Evolutionary conservation across 768 basidiomycete species (phyloP).

Genomic region (Leccinellum albellum): DNA sequence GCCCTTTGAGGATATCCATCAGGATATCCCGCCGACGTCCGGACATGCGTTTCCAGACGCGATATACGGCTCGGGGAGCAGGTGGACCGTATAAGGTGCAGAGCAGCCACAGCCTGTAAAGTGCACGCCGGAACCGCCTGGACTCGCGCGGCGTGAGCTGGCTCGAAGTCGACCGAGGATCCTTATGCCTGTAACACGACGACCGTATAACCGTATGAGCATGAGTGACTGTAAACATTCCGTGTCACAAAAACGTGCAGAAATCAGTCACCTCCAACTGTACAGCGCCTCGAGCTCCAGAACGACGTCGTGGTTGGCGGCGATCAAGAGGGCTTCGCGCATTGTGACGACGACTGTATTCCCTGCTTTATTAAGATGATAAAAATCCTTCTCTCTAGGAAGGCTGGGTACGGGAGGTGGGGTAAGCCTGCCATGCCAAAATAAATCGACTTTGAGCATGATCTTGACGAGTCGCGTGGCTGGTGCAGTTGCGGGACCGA

Average conservation of each 20-base stretch:
- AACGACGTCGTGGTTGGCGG: slow-evolving; percentile 12
- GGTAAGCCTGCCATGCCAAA: slow-evolving; percentile 5
- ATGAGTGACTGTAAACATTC: neutral
- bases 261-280: slow-evolving; percentile 19
- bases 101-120: slow-evolving; percentile 28
- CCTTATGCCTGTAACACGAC: slow-evolving; percentile 31
- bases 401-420: slow-evolving; percentile 8
- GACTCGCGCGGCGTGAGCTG: slow-evolving; percentile 31
- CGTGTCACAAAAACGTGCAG: neutral
- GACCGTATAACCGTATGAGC: too few relatives aligned
- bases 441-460: slow-evolving; percentile 6
- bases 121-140: slow-evolving; percentile 23
- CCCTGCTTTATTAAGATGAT: neutral
- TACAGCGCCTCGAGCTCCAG: slow-evolving; percentile 13
- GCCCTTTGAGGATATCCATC: neutral
- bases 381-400: slow-evolving; percentile 10
- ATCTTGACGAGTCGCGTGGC: slow-evolving; percentile 18
- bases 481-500: slow-evolving; percentile 3
- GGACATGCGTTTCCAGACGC: slow-evolving; percentile 6
- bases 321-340: slow-evolving; percentile 11
- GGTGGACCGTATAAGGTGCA: slow-evolving; percentile 12
- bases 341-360: neutral
- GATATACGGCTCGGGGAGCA: slow-evolving; percentile 4
- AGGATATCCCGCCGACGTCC: neutral
- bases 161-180: slow-evolving; percentile 30